phyloP scores from a whole-genome alignment of 2,329 filamentous ascomycete species.

The Dactylonectria estremocensis region DNA sequence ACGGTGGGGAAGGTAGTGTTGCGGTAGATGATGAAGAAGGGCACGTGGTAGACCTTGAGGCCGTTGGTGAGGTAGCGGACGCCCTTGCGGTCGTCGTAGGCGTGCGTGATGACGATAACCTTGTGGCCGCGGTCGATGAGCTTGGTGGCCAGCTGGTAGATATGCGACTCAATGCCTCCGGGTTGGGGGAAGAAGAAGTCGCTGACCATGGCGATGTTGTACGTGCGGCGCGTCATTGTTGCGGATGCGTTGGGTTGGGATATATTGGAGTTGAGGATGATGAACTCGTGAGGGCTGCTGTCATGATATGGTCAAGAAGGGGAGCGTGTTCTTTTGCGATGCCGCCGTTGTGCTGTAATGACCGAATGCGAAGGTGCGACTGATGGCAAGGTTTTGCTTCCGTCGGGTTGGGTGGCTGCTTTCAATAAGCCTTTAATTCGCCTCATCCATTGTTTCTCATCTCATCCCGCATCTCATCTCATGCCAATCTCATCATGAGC shows the following conservation, averaged over 20 bases:
- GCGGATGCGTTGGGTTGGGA: constrained; percentile 38
- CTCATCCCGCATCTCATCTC: constrained; percentile 24
- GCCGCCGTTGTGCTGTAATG: constrained; percentile 28
- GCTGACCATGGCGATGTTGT: constrained; percentile 91
- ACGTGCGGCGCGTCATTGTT: constrained; percentile 70
- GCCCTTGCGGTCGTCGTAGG: constrained; percentile 91
- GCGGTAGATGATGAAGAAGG: constrained; percentile 96
- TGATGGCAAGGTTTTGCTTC: not conserved
- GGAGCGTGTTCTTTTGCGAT: not conserved
- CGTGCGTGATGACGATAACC: constrained; percentile 97
- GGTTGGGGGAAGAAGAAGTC: constrained; percentile 99
- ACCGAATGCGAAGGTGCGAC: constrained; percentile 12
- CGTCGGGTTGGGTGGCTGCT: not conserved
- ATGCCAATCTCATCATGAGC: constrained; percentile 32
- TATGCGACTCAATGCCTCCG: constrained; percentile 96
- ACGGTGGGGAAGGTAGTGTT: constrained; percentile 95
- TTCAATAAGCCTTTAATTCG: not conserved
- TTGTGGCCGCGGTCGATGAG: constrained; percentile 98
- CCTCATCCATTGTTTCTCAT: constrained; percentile 17
- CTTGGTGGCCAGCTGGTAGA: constrained; percentile 97
- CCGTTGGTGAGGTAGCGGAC: constrained; percentile 97
- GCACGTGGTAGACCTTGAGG: constrained; percentile 97
- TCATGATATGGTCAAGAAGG: constrained; percentile 37
- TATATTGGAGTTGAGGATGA: constrained; percentile 21
- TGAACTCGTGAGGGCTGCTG: constrained; percentile 26